These are phyloP conservation scores for Quercus phellos DNA, from an alignment of 331 rosid species.

Conservation along the genomic window DNA sequence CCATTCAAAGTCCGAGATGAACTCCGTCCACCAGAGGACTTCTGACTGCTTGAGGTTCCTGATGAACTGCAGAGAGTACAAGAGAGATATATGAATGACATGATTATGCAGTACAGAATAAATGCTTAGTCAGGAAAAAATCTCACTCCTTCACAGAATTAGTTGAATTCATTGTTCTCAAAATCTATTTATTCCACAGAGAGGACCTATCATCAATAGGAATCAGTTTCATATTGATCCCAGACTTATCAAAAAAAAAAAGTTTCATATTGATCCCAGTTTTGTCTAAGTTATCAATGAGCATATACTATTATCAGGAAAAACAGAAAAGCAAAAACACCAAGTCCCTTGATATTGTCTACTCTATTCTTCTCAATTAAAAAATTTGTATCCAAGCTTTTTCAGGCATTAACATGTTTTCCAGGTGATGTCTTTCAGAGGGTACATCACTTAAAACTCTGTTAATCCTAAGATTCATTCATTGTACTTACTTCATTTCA, in stretches of 20 bases:
- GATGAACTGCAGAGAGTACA: conserved; percentile 39
- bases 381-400: not conserved
- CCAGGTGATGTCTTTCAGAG: not conserved
- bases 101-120: not conserved
- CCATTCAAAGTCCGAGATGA: conserved; percentile 40
- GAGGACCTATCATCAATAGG: too few relatives aligned
- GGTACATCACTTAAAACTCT: not conserved
- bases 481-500: not conserved
- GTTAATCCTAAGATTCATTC: not conserved
- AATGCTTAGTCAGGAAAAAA: not conserved
- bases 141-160: not conserved
- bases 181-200: not conserved
- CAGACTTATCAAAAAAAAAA: too few relatives aligned
- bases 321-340: not conserved
- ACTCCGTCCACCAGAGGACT: conserved; percentile 40
- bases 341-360: not conserved
- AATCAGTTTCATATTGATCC: too few relatives aligned
- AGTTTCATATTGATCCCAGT: too few relatives aligned
- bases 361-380: not conserved
- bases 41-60: conserved; percentile 45
- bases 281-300: not conserved
- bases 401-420: not conserved
- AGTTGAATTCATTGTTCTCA: not conserved
- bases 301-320: not conserved
- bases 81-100: not conserved